Evolutionary conservation across 2,329 filamentous ascomycete species (phyloP).

Genomic region (Botrytis pseudocinerea): DNA sequence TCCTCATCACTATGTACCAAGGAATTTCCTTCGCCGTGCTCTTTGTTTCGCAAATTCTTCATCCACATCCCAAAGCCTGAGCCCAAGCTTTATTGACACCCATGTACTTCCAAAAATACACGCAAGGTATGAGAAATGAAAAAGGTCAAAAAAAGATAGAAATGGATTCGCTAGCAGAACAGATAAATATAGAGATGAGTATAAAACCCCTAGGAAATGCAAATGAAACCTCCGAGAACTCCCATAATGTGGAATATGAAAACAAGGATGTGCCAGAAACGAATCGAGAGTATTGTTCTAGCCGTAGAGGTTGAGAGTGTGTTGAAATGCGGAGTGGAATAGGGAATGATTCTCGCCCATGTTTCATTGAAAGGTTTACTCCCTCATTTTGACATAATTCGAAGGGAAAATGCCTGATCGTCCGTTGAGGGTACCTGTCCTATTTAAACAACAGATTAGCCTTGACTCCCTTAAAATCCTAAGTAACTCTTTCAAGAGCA

Average conservation of each 20-base stretch:
- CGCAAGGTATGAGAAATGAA: neutral
- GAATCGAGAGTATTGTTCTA: neutral
- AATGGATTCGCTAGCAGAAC: neutral
- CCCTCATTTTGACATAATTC: conserved; percentile 69
- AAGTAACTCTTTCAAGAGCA: neutral
- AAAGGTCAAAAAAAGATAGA: neutral
- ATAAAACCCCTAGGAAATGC: neutral
- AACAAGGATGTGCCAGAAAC: neutral
- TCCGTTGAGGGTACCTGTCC: conserved; percentile 85
- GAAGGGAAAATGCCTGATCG: conserved; percentile 92
- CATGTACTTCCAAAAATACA: neutral
- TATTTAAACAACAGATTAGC: conserved; percentile 39
- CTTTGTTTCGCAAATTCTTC: neutral
- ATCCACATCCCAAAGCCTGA: neutral
- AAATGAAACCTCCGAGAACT: conserved; percentile 4
- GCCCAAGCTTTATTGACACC: neutral
- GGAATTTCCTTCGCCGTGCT: neutral
- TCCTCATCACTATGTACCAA: conserved; percentile 8
- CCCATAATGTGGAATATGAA: conserved; percentile 1
- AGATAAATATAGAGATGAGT: neutral
- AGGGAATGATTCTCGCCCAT: neutral
- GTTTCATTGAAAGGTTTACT: conserved; percentile 39
- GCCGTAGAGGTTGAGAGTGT: neutral
- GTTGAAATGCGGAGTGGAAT: neutral
- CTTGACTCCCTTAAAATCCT: neutral